Evolutionary conservation across 2,329 filamentous ascomycete genomes (phyloP), one percentile per base, ranked within the genome.

Genomic region (Apiospora saccharicola): DNA sequence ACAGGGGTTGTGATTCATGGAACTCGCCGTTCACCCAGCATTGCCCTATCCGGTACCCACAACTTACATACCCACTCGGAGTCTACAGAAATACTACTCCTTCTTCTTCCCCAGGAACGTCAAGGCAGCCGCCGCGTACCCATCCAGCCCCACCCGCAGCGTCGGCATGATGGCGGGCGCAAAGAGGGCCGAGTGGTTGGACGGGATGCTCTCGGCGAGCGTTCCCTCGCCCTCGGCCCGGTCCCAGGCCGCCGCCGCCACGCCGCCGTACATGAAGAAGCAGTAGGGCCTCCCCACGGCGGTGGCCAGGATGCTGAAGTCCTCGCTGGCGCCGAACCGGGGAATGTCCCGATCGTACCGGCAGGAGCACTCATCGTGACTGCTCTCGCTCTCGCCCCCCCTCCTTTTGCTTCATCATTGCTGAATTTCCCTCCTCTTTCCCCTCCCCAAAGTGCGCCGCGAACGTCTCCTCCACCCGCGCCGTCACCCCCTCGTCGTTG

Each of bases 241-340:
- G 46, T 47, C 67, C 67, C 67, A 68, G 5, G 34, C 67, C n/a
- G 14, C 67, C 34, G 14, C 57, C 14, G 47, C 67, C n/a, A 46
- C 46, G 8, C 67, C 67, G 3, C 43, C 67, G 46, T 68, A 68
- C 67, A 68, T 47, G 67, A 68, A 68, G 22, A 68, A 68, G 46
- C 67, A 68, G 22, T 64, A 68, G 10, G 67, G 67, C 67, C 24
- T 53, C 24, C 68, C 68, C 24, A 70, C 68, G 14, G 68, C 49
- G 16, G 68, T 70, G n/a, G 46, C 68, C 37, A 70, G 46, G 44
- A 70, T 70, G 34, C 68, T 70, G 47, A 53, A 70, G 44, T 70
- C 68, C 26, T 70, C 68, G 49, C 68, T 49, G 24, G 46, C 68
- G 30, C n/a, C 68, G 46, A 49, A 70, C 7, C 68, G 26, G 30